A percentile compares a stretch with the other conserved stretches of the same genome.
Evolutionary conservation across 805 yeast genomes (phyloP).

Genomic region (Kuraishia piskuri): DNA sequence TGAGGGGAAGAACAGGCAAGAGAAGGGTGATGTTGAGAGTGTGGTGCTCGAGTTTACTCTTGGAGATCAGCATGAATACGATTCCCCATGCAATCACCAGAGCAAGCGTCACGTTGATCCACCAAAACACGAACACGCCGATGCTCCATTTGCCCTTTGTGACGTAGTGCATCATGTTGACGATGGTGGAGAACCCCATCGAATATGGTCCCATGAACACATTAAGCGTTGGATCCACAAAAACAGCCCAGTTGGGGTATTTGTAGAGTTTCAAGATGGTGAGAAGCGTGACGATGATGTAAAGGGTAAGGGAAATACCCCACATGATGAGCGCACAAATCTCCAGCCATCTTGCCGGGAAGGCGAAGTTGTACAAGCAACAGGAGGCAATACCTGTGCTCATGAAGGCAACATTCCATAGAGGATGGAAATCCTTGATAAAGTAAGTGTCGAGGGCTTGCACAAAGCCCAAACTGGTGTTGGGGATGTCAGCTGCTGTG

Average conservation of each 20-base stretch:
- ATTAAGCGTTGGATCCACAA: conserved; percentile 36
- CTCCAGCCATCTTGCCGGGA: conserved; percentile 12
- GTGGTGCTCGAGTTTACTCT: conserved; percentile 21
- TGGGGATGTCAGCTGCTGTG: not conserved
- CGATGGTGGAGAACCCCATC: conserved; percentile 69
- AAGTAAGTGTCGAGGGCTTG: not conserved
- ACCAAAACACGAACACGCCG: conserved; percentile 56
- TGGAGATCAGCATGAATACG: conserved; percentile 38
- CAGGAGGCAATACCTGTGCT: conserved; percentile 71
- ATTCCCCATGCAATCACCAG: conserved; percentile 54
- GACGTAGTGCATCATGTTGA: conserved; percentile 44
- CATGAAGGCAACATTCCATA: conserved; percentile 72
- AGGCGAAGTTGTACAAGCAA: conserved; percentile 56
- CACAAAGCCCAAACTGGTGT: not conserved
- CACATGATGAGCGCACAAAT: conserved; percentile 27
- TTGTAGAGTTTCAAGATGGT: conserved; percentile 30
- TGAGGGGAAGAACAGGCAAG: conserved; percentile 72
- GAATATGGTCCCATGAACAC: conserved; percentile 72
- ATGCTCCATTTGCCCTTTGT: conserved; percentile 24
- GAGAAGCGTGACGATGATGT: conserved; percentile 32
- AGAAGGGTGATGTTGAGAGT: conserved; percentile 50
- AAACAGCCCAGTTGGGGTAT: conserved; percentile 15
- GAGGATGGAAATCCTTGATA: conserved; percentile 33
- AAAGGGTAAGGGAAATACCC: conserved; percentile 43
- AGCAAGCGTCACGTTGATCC: conserved; percentile 52